Base-by-base conservation (phyloP, 2,329 filamentous ascomycete species). In the Uncinocarpus reesii region DNA sequence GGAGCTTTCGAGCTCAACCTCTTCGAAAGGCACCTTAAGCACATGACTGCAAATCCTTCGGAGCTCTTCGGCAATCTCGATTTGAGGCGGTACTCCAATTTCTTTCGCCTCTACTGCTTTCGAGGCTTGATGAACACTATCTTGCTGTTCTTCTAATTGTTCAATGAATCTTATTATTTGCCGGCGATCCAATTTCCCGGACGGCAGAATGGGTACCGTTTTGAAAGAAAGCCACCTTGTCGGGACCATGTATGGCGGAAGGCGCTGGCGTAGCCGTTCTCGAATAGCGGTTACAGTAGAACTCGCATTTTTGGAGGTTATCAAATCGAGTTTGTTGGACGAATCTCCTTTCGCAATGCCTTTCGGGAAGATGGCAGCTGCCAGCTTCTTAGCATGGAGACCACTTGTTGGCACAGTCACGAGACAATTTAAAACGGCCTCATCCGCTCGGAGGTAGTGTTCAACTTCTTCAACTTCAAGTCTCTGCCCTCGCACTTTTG, bases 391-490 rank as follows among this genome's bases (percentile, higher is more conserved):
- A 26, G 42, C 32, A n/a, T 38, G 31, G 29, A 36, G 10, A 6
- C 51, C 51, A 13, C 31, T 38, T 31, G n/a, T 29, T 10, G 51
- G 51, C 26, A 53, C 41, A 35, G 45, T 16, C 10, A 52, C 48
- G 21, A 52, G 31, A 24, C 40, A 44, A 24, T 52, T 43, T 7
- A 40, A 41, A 18, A 52, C 48, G 26, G 31, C 37, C 10, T 35
- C 28, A 20, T 52, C 50, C 4, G 50, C 26, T 21, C 50, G 34
- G 13, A 61, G 31, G 28, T 57, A 54, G 37, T 56, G 51, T 41
- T 62, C 59, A 26, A 62, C 52, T 46, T 62, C 60, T 0, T 52
- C 54, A 1, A 61, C 49, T 47, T 62, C 60, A 7, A 62, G 51
- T 13, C 60, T 48, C 31, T 60, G 57, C 7, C 59, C 60, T 11